phyloP scores from a whole-genome alignment of 2,329 filamentous ascomycete genomes.

The Aureobasidium sp. region DNA sequence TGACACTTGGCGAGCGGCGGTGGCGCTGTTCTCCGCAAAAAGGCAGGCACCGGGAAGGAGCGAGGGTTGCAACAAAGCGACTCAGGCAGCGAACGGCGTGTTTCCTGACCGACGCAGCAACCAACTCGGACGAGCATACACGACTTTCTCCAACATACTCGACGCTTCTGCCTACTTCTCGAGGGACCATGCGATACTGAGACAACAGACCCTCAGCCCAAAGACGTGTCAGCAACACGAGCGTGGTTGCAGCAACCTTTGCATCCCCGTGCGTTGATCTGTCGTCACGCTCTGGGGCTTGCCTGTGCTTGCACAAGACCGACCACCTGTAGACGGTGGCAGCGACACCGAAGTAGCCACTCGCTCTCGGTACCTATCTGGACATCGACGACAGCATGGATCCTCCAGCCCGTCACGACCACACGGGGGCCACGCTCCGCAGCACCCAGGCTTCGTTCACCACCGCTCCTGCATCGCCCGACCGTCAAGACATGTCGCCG shows the following conservation, averaged over 20 bases:
- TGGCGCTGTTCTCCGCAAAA: slow-evolving; percentile 7
- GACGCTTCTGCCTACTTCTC: background rate
- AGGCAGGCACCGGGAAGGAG: background rate
- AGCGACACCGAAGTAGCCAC: background rate
- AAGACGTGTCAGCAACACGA: background rate
- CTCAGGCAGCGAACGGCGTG: background rate
- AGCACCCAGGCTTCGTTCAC: slow-evolving; percentile 20
- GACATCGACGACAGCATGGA: slow-evolving; percentile 9
- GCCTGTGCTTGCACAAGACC: slow-evolving; percentile 4
- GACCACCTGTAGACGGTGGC: background rate
- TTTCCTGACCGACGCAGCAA: background rate
- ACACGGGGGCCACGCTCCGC: background rate
- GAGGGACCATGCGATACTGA: background rate
- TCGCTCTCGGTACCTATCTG: background rate
- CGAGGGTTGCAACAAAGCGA: background rate
- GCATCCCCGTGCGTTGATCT: slow-evolving; percentile 9
- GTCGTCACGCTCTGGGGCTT: slow-evolving; percentile 6
- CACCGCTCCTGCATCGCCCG: slow-evolving; percentile 20
- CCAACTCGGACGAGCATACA: background rate
- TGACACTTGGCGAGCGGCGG: background rate
- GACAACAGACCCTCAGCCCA: background rate
- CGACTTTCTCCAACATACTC: background rate
- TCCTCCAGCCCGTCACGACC: slow-evolving; percentile 1
- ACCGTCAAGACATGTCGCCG: slow-evolving; percentile 16
- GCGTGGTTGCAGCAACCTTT: background rate